Percentiles rank a stretch among this genome's conserved stretches.
These are phyloP conservation scores for Groenewaldozyma sp. DNA, from an alignment of 1,139 yeast species.

Conservation along the genomic window DNA sequence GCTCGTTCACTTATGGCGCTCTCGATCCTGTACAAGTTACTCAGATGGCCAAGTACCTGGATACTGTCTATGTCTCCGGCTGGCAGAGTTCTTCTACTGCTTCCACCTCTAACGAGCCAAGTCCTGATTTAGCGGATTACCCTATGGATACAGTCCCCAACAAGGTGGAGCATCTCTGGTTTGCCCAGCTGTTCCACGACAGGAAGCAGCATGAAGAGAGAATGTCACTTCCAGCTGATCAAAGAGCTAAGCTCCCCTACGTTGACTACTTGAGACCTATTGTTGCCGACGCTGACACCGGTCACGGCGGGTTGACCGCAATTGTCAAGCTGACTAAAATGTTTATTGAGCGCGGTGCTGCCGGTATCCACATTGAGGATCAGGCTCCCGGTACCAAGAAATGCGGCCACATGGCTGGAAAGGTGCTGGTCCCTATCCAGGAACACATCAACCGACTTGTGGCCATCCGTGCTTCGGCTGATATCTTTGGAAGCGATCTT, in stretches of 20 bases:
- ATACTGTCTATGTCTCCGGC: slow-evolving; percentile 68
- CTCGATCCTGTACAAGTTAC: slow-evolving; percentile 83
- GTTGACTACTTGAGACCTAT: slow-evolving; percentile 89
- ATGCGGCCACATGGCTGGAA: slow-evolving; percentile 98
- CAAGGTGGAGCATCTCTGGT: slow-evolving; percentile 94
- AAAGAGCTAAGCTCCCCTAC: slow-evolving; percentile 50
- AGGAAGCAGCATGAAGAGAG: slow-evolving; percentile 91
- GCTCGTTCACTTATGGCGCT: slow-evolving; percentile 90
- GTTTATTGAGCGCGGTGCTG: slow-evolving; percentile 97
- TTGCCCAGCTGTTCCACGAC: slow-evolving; percentile 95
- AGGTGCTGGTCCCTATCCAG: slow-evolving; percentile 93
- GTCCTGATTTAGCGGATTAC: slow-evolving; percentile 97
- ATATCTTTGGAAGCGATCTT: slow-evolving; percentile 79
- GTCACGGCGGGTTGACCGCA: slow-evolving; percentile 97
- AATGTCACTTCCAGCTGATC: slow-evolving; percentile 45
- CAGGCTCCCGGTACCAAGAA: slow-evolving; percentile 98
- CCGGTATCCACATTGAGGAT: slow-evolving; percentile 97
- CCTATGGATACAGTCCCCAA: slow-evolving; percentile 98
- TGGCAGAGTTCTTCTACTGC: slow-evolving; percentile 99
- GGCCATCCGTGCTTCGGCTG: slow-evolving; percentile 94
- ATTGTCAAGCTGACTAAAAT: slow-evolving; percentile 90
- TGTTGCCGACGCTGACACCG: slow-evolving; percentile 96
- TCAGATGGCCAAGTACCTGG: slow-evolving; percentile 46
- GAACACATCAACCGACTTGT: slow-evolving; percentile 92
- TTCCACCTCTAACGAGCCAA: slow-evolving; percentile 93